phyloP scores from a whole-genome alignment of 1,139 yeast species.

The Sugiyamaella pinicola region DNA sequence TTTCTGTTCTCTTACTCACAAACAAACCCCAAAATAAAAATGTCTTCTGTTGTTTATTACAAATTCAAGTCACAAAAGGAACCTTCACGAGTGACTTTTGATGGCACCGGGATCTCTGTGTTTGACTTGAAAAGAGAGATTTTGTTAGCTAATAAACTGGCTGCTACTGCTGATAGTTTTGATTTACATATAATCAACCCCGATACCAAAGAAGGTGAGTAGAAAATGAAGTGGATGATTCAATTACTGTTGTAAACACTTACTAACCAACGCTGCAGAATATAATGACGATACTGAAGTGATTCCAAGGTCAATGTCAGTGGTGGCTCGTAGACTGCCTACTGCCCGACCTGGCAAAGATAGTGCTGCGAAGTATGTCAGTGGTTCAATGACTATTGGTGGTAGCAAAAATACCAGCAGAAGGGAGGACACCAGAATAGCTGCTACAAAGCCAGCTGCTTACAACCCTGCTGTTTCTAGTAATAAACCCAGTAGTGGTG shows the following conservation, averaged over 20 bases:
- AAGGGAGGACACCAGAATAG: constrained; percentile 33
- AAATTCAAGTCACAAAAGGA: constrained; percentile 83
- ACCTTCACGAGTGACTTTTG: constrained; percentile 79
- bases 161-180: constrained; percentile 76
- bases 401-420: constrained; percentile 36
- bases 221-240: not conserved
- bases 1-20: constrained; percentile 12
- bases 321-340: constrained; percentile 80
- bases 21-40: constrained; percentile 36
- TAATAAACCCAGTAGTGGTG: constrained; percentile 34
- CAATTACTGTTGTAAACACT: too few relatives aligned
- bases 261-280: constrained; percentile 44
- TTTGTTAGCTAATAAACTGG: constrained; percentile 75
- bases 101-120: constrained; percentile 94
- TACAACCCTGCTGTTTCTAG: constrained; percentile 29
- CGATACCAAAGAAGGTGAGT: constrained; percentile 62
- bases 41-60: constrained; percentile 92
- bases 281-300: constrained; percentile 82
- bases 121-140: constrained; percentile 93
- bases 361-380: constrained; percentile 66
- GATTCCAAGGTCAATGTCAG: constrained; percentile 83
- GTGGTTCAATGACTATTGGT: constrained; percentile 50
- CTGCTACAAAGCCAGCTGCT: constrained; percentile 25
- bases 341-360: constrained; percentile 64
- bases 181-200: constrained; percentile 75